Evolutionary conservation across 345 rosid species (phyloP).

Genomic region (Populus pruinosa): DNA sequence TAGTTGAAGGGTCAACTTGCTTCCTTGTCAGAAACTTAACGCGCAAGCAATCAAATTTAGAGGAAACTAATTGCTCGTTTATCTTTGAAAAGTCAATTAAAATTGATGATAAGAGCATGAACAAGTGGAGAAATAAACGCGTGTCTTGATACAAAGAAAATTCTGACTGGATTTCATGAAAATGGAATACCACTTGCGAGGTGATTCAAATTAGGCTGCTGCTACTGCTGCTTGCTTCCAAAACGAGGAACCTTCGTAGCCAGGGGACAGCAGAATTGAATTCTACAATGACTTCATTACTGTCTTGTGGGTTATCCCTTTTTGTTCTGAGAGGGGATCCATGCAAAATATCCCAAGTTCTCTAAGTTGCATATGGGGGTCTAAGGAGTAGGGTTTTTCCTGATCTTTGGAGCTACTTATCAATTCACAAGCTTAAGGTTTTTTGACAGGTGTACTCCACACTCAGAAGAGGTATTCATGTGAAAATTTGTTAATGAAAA

Average conservation of each 20-base stretch:
- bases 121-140: not conserved
- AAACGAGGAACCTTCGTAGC: not conserved
- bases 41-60: not conserved
- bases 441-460: no score
- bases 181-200: not conserved
- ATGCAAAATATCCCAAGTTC: not conserved
- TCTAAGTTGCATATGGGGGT: not conserved
- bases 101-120: not conserved
- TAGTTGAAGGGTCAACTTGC: not conserved
- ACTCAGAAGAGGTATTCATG: not conserved
- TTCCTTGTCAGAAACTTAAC: not conserved
- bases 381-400: no score
- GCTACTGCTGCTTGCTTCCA: not conserved
- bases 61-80: not conserved
- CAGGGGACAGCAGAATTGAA: not conserved
- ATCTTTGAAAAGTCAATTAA: not conserved
- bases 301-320: not conserved
- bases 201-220: slow-evolving; percentile 1
- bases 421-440: no score
- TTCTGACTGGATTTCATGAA: not conserved
- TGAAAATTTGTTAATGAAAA: no score
- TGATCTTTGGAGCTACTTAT: no score
- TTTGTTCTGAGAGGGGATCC: no score
- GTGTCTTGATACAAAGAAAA: not conserved
- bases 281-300: not conserved